Base-by-base conservation (phyloP, 2,329 filamentous ascomycete species). In the Colletotrichum abscissum region DNA sequence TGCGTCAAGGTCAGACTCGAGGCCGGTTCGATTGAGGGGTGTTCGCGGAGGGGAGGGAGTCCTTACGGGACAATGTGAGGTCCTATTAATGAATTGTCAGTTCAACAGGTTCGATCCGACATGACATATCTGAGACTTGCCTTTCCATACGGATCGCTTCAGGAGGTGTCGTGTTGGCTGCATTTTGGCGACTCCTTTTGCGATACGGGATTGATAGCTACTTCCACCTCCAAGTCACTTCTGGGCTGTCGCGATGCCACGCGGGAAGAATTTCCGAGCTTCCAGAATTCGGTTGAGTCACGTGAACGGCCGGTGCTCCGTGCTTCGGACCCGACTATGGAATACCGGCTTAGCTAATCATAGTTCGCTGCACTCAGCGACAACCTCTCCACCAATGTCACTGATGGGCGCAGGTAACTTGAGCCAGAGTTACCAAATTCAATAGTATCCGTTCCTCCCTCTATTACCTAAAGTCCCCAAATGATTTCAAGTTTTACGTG, bases 81-180 rank as follows among this genome's bases (percentile, higher is more conserved):
- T 63, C 87, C 87, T 89, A 74, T 8, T 55, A 24, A 64, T 12
- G 11, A 52, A 14, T 16, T 9, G 49, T n/a, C 24, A 63, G 55
- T 35, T 57, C n/a, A 55, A 26, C 19, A 26, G 16, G 16, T 63
- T 46, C 30, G 30, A 26, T 19, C 11, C 16, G 19, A n/a, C 42
- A 49, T 26, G 19, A 11, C n/a, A n/a, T 12, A 26, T 16, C 38
- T 12, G 14, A 2, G 1, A 72, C 84, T 77, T 84, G 95, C 94
- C 94, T 89, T 97, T 97, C 94, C 94, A 97, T 79, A 95, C 92
- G 63, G 94, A 97, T 78, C 94, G 92, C 85, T 91, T 92, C 49
- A 93, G 81, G 22, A 94, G 88, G 79, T 86, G 87, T 79, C 91
- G 87, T 78, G 93, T 94, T 75, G 92, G 88, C 81, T 92, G 88